These are phyloP conservation scores for Pichia sp. DNA, from an alignment of 1,139 yeast genomes.

Conservation along the genomic window DNA sequence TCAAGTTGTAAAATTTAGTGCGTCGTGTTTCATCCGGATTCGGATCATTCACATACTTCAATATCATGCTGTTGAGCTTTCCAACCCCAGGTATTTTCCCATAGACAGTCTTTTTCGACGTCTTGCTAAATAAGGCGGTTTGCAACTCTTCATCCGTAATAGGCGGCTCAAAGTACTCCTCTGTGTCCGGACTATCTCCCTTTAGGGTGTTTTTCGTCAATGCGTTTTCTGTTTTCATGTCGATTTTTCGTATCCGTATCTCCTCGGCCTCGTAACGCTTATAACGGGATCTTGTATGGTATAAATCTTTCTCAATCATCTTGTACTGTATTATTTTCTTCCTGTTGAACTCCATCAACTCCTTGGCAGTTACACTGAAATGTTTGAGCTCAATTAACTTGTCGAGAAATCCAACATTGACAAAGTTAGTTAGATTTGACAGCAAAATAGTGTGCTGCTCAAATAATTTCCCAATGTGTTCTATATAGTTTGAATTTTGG, in stretches of 20 bases:
- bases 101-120: conserved; percentile 26
- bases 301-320: conserved; percentile 52
- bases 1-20: conserved; percentile 41
- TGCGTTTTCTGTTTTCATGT: conserved; percentile 30
- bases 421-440: conserved; percentile 60
- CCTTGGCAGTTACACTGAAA: conserved; percentile 62
- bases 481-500: conserved; percentile 50
- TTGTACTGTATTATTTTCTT: conserved; percentile 66
- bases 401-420: conserved; percentile 74
- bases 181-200: conserved; percentile 5
- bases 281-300: conserved; percentile 42
- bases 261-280: conserved; percentile 42
- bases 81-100: conserved; percentile 40
- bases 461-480: conserved; percentile 74
- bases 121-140: conserved; percentile 33
- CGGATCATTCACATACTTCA: conserved; percentile 49
- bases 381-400: conserved; percentile 82
- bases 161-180: conserved; percentile 22
- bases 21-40: conserved; percentile 54
- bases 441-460: conserved; percentile 68
- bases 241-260: conserved; percentile 39
- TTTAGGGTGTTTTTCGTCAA: conserved; percentile 2
- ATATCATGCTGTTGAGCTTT: conserved; percentile 49
- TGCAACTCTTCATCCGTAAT: conserved; percentile 35
- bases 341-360: conserved; percentile 63